These are phyloP conservation scores for Globisporangium paroecandrum DNA, from an alignment of 352 stramenopile species.

Conservation along the genomic window DNA sequence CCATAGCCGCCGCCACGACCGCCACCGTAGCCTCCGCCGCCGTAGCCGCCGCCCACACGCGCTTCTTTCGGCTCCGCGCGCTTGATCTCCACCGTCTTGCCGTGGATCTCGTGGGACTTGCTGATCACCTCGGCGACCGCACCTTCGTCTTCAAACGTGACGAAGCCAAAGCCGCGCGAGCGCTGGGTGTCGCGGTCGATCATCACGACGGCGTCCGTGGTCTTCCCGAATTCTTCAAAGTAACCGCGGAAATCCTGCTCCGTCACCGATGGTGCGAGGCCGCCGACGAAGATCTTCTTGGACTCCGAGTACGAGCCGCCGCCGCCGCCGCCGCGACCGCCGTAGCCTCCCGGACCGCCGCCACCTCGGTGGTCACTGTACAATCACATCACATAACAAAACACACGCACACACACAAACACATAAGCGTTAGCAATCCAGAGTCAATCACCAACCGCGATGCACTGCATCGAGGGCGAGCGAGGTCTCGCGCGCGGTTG, in stretches of 20 bases:
- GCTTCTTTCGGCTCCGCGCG: slow-evolving; percentile 79
- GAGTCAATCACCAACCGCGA: not conserved
- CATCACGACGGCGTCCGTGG: slow-evolving; percentile 92
- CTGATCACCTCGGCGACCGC: slow-evolving; percentile 87
- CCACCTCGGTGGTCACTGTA: slow-evolving; percentile 21
- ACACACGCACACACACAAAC: not conserved
- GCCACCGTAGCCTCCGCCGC: slow-evolving; percentile 20
- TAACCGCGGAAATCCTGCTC: slow-evolving; percentile 91
- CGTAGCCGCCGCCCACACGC: slow-evolving; percentile 31
- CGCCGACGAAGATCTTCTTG: slow-evolving; percentile 94
- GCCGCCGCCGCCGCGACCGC: slow-evolving; percentile 20
- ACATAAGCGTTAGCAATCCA: slow-evolving; percentile 4
- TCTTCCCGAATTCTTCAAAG: slow-evolving; percentile 89
- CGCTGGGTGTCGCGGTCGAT: slow-evolving; percentile 90
- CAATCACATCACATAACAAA: slow-evolving; percentile 15
- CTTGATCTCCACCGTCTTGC: slow-evolving; percentile 90
- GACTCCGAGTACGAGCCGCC: slow-evolving; percentile 50
- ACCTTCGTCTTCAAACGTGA: slow-evolving; percentile 90
- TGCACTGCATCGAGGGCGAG: slow-evolving; percentile 2
- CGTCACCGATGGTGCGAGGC: slow-evolving; percentile 76
- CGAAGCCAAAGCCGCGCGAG: slow-evolving; percentile 90
- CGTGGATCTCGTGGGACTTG: slow-evolving; percentile 88
- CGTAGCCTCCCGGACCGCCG: slow-evolving; percentile 11
- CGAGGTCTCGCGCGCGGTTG: not conserved
- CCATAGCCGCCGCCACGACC: slow-evolving; percentile 17